phyloP scores from a whole-genome alignment of 2,329 filamentous ascomycete species.

The Ceratocystis colombiana region DNA sequence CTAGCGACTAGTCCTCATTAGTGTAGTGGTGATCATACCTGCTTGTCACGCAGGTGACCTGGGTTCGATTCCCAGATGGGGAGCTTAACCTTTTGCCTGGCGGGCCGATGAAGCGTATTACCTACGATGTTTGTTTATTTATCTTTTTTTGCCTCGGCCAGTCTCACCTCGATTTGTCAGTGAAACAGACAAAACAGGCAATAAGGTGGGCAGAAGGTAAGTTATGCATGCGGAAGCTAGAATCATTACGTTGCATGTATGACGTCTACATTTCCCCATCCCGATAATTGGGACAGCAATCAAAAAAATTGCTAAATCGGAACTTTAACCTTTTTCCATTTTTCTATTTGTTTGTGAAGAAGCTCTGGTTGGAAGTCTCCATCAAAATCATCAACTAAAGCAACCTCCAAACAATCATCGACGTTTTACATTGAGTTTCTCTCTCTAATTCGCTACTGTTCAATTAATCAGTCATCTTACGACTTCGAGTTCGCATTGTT shows the following conservation, averaged over 20 bases:
- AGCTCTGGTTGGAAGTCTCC: not conserved
- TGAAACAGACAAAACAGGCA: not conserved
- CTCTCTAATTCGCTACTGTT: too few relatives aligned
- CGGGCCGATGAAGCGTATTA: too few relatives aligned
- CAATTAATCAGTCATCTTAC: not conserved
- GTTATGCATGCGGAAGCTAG: not conserved
- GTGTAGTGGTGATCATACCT: constrained; percentile 25
- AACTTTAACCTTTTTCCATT: not conserved
- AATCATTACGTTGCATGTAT: not conserved
- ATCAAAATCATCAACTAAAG: not conserved
- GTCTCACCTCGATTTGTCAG: not conserved
- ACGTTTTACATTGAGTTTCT: not conserved
- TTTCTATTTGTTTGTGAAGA: not conserved
- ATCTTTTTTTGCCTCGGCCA: not conserved
- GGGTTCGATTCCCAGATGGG: constrained; percentile 25
- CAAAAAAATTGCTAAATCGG: not conserved
- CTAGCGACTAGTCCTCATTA: constrained; percentile 17
- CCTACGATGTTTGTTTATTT: not conserved
- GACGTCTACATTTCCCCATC: not conserved
- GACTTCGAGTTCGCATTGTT: not conserved
- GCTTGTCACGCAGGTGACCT: constrained; percentile 25
- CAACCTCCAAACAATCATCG: not conserved
- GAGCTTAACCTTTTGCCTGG: constrained; percentile 16
- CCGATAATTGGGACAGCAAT: not conserved
- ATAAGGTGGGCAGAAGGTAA: not conserved